Evolutionary conservation across 345 rosid genomes (phyloP), one percentile per base, ranked within the genome.

Genomic region (Citropsis articulata): DNA sequence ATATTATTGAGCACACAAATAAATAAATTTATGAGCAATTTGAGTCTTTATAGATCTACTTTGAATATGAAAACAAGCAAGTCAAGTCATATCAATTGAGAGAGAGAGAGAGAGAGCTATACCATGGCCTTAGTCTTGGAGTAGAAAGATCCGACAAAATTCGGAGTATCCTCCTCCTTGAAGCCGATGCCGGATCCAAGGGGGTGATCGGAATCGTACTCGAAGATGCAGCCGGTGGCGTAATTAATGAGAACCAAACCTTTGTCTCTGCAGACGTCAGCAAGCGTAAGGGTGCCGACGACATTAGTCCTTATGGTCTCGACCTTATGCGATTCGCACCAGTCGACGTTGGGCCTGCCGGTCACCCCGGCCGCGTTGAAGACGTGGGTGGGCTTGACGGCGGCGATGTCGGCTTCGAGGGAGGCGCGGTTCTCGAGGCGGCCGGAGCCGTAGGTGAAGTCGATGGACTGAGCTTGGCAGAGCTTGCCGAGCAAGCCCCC

Each of bases 351-450:
- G 16, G 98, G 98, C 42, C 95, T 86, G 9, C 97, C 98, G 27
- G 98, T 94, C 67, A 94, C 97, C 36, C 98, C 98, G 67, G 94
- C 98, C 10, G 98, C 98, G 86, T 93, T 95, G 85, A 91, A 93
- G 2, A 95, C 97, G 82, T 95, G 98, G 57, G 88, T 89, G 9
- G 98, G 98, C 24, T 85, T 84, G 77, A 81, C 83, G 9, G 89
- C 36, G 53, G 89, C 88, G 69, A 95, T 50, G 78, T 95, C 97
- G 72, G 90, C 83, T 81, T 90, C 78, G 36, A 93, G 89, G 1
- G 94, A 92, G 25, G 77, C 62, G 27, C 98, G 93, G 86, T 91
- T 85, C 79, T 95, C 92, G 48, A 95, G 95, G 48, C 95, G 94
- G 35, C 98, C 98, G 27, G 94, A 85, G 28, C 92, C 98, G 84